These are phyloP conservation scores for Wallacemonas sp. DNA, from an alignment of 208 protist species.

Conservation along the genomic window DNA sequence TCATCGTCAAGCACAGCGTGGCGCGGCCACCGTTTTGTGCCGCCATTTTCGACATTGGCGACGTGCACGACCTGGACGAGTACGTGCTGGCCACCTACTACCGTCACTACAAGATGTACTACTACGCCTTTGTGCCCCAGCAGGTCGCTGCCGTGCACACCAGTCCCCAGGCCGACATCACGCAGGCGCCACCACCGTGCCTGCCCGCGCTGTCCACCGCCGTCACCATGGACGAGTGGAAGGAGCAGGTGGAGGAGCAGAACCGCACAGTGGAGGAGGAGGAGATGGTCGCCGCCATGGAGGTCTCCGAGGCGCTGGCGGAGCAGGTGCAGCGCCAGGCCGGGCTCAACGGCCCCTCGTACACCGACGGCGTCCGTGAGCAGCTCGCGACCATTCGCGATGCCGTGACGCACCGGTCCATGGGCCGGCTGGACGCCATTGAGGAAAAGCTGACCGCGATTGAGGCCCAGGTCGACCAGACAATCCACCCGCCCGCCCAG, in stretches of 20 bases:
- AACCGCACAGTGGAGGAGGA: constrained; percentile 57
- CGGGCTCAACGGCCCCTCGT: constrained; percentile 54
- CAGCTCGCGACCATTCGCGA: constrained; percentile 79
- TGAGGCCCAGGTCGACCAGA: constrained; percentile 72
- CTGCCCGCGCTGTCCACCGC: constrained; percentile 67
- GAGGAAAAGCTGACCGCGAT: constrained; percentile 73
- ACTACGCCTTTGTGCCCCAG: constrained; percentile 83
- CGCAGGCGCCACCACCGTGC: constrained; percentile 52
- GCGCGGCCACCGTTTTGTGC: constrained; percentile 86
- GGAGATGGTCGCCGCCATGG: constrained; percentile 41
- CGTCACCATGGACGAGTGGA: constrained; percentile 59
- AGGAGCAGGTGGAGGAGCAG: constrained; percentile 65
- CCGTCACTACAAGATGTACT: constrained; percentile 93
- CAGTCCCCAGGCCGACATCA: constrained; percentile 43
- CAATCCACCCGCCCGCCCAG: constrained; percentile 22
- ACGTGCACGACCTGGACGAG: constrained; percentile 86
- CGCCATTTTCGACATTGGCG: constrained; percentile 77
- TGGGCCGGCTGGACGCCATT: constrained; percentile 65
- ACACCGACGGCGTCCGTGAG: constrained; percentile 71
- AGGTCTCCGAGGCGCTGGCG: constrained; percentile 43
- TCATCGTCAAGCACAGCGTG: constrained; percentile 85
- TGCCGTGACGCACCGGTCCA: constrained; percentile 53
- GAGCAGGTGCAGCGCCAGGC: constrained; percentile 40
- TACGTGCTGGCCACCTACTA: constrained; percentile 90
- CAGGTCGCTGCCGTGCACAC: constrained; percentile 62